phyloP scores from a whole-genome alignment of 129 eudicot genomes.

The Glebionis coronaria region DNA sequence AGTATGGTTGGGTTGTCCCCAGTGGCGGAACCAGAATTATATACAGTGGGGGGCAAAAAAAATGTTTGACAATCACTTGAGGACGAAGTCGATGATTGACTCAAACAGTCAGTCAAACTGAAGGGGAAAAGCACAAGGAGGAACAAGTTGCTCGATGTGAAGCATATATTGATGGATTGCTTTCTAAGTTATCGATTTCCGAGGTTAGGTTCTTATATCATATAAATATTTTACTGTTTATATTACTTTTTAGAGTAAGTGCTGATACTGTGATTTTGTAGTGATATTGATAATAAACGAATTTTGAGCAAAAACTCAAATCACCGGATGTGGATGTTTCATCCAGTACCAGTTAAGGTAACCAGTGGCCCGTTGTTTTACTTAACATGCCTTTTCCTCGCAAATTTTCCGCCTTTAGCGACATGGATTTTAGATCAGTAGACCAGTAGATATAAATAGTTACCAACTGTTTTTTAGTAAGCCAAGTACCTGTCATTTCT shows the following conservation, averaged over 20 bases:
- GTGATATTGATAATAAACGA: no score
- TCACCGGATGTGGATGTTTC: no score
- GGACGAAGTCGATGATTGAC: slow-evolving; percentile 87
- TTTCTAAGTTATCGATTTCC: slow-evolving; percentile 83
- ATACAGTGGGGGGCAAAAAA: no score
- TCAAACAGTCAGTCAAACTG: slow-evolving; percentile 91
- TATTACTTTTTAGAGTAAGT: not conserved
- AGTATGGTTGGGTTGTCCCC: not conserved
- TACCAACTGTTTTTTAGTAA: not conserved
- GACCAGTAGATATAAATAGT: not conserved
- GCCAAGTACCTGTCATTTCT: slow-evolving; percentile 57
- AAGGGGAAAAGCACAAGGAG: slow-evolving; percentile 94
- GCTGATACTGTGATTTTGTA: no score
- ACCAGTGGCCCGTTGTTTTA: no score
- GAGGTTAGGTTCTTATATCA: slow-evolving; percentile 44
- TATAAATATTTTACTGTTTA: not conserved
- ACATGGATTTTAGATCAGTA: no score
- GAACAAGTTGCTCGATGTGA: slow-evolving; percentile 95
- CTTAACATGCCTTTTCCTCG: no score
- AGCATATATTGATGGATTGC: slow-evolving; percentile 92
- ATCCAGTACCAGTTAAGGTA: no score
- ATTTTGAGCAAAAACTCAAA: no score
- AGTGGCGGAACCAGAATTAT: no score
- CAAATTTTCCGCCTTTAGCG: no score
- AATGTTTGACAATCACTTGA: slow-evolving; percentile 96